These are phyloP conservation scores for Histomonas meleagridis DNA, from an alignment of 208 protist species.

Conservation along the genomic window DNA sequence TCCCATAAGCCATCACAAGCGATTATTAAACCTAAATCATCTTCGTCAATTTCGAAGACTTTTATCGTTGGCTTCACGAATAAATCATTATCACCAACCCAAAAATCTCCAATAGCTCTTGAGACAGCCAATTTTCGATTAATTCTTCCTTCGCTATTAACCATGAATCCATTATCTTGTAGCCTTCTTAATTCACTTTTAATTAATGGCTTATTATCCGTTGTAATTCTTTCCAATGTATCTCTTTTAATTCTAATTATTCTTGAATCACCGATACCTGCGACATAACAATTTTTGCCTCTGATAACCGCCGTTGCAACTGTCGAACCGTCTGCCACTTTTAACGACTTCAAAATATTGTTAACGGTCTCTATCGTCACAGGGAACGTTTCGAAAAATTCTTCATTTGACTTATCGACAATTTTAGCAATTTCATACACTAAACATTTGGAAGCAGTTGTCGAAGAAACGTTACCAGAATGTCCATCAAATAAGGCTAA, in stretches of 20 bases:
- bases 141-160: slow-evolving; percentile 5
- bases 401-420: neutral
- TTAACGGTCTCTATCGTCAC: neutral
- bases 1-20: slow-evolving; percentile 29
- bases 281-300: neutral
- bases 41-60: neutral
- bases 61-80: neutral
- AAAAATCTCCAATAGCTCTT: slow-evolving; percentile 7
- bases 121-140: neutral
- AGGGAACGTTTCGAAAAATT: neutral
- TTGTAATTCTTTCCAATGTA: neutral
- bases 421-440: neutral
- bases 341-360: neutral
- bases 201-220: neutral
- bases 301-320: neutral
- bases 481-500: neutral
- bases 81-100: neutral
- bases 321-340: neutral
- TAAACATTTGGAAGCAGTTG: neutral
- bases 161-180: neutral
- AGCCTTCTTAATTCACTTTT: neutral
- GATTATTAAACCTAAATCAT: neutral
- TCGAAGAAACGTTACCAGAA: neutral
- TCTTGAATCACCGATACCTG: neutral
- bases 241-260: neutral